Conservation (phyloP, 768 basidiomycete genomes). For the Coprinopsis cinerea region DNA sequence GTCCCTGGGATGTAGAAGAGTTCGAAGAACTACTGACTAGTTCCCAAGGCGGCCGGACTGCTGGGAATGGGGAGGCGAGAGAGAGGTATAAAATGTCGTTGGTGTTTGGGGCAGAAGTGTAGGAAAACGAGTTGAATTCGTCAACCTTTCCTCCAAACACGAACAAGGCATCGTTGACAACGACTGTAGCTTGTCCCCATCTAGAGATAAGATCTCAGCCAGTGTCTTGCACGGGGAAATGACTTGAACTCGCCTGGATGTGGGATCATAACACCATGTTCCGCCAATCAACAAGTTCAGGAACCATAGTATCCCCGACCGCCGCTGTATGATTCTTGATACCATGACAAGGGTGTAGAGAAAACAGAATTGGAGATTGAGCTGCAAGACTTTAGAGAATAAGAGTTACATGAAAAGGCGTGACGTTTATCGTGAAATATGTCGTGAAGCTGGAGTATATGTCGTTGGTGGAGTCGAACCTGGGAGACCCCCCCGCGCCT, state of each 20-base stretch:
- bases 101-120: conserved; percentile 66
- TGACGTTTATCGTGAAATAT: no score
- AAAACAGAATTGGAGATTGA: no score
- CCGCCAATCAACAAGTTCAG: neutral
- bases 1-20: conserved; percentile 42
- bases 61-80: conserved; percentile 51
- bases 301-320: neutral
- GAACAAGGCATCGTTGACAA: conserved; percentile 55
- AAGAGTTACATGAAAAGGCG: no score
- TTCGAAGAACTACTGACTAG: conserved; percentile 45
- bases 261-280: neutral
- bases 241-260: neutral
- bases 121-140: conserved; percentile 58
- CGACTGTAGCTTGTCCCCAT: conserved; percentile 76
- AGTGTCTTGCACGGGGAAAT: neutral
- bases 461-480: no score
- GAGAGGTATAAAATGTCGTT: conserved; percentile 69
- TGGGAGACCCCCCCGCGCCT: no score
- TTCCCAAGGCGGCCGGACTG: conserved; percentile 64
- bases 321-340: no score
- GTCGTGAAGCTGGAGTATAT: no score
- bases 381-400: no score
- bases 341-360: no score
- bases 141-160: conserved; percentile 83
- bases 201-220: conserved; percentile 29